These are phyloP conservation scores for Corchorus olitorius DNA, from an alignment of 345 rosid genomes.

Conservation along the genomic window DNA sequence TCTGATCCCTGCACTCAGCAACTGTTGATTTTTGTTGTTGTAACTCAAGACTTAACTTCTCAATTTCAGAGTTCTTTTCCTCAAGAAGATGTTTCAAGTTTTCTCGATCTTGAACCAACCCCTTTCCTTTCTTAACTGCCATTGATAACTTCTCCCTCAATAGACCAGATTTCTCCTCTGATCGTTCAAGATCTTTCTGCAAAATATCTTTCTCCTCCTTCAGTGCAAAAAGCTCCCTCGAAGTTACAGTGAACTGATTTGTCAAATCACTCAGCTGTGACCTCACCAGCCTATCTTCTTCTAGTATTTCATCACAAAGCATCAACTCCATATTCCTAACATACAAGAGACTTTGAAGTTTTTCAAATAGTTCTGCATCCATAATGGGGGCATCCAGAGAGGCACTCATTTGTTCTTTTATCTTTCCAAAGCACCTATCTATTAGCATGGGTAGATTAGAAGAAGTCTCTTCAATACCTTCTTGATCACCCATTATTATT, in stretches of 20 bases:
- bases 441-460: conserved; percentile 47
- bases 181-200: conserved; percentile 67
- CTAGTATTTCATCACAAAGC: conserved; percentile 60
- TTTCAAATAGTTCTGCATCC: conserved; percentile 50
- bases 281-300: conserved; percentile 55
- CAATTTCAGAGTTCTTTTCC: conserved; percentile 65
- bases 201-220: conserved; percentile 62
- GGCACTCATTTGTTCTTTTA: conserved; percentile 44
- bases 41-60: conserved; percentile 60
- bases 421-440: conserved; percentile 56
- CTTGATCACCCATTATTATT: conserved; percentile 38
- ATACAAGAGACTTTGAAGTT: conserved; percentile 68
- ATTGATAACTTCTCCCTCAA: conserved; percentile 79
- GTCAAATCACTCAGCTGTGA: conserved; percentile 50
- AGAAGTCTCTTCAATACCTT: conserved; percentile 28
- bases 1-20: conserved; percentile 56
- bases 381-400: conserved; percentile 38
- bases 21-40: conserved; percentile 54
- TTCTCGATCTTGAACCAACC: conserved; percentile 82
- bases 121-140: conserved; percentile 96
- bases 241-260: conserved; percentile 41
- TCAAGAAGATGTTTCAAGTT: conserved; percentile 62
- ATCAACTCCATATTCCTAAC: conserved; percentile 58
- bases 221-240: conserved; percentile 48
- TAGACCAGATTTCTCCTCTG: conserved; percentile 79